phyloP scores from a whole-genome alignment of 2,329 filamentous ascomycete genomes.

The Verticillium nubilum region DNA sequence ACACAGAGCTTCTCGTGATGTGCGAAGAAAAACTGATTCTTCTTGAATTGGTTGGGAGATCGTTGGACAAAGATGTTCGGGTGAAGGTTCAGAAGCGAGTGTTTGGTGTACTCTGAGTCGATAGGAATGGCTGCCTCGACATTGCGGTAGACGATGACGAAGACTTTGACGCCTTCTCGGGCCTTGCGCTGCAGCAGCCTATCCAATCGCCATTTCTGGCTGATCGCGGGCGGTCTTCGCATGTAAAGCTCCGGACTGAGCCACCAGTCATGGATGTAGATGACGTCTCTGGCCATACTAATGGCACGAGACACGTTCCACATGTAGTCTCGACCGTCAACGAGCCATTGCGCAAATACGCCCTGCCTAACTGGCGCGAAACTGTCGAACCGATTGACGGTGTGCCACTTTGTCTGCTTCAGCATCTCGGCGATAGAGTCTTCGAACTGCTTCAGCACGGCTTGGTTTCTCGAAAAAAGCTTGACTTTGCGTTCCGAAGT shows the following conservation, averaged over 20 bases:
- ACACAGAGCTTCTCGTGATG: constrained; percentile 98
- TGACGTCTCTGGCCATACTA: constrained; percentile 93
- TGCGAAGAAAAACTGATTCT: constrained; percentile 99
- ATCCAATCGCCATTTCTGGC: constrained; percentile 96
- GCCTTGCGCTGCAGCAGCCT: constrained; percentile 90
- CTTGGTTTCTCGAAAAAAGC: constrained; percentile 84
- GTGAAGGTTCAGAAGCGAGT: constrained; percentile 88
- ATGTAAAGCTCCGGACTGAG: constrained; percentile 93
- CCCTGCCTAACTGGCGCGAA: constrained; percentile 85
- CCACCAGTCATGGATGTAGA: constrained; percentile 99
- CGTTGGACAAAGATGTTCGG: constrained; percentile 95
- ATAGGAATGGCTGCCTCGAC: constrained; percentile 97
- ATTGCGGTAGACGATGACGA: constrained; percentile 96
- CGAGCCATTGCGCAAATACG: constrained; percentile 92
- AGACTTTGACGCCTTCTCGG: constrained; percentile 91
- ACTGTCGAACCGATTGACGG: constrained; percentile 81
- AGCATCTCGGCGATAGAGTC: constrained; percentile 88
- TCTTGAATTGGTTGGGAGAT: constrained; percentile 95
- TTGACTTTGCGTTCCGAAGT: constrained; percentile 92
- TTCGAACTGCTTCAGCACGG: constrained; percentile 85
- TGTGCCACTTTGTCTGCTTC: constrained; percentile 74
- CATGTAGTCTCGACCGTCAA: constrained; percentile 97
- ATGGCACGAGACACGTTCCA: constrained; percentile 98
- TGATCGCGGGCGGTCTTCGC: constrained; percentile 88
- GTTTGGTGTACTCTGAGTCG: constrained; percentile 97